These are phyloP conservation scores for Fraxinus sp. DNA, from an alignment of 305 asterid species.

Conservation along the genomic window DNA sequence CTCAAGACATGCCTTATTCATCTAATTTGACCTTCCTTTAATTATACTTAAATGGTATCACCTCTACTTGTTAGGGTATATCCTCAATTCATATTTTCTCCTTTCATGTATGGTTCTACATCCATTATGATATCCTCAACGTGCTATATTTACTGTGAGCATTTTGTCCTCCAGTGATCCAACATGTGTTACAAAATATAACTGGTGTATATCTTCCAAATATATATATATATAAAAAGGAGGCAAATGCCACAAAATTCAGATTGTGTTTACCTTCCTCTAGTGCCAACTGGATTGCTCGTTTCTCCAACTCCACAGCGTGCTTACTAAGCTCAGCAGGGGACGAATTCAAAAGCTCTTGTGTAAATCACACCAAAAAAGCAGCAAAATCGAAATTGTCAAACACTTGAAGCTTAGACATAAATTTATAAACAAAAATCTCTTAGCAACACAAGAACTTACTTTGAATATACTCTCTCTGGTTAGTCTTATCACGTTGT, in stretches of 20 bases:
- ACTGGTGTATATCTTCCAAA: not conserved
- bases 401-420: slow-evolving; percentile 20
- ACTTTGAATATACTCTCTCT: slow-evolving; percentile 57
- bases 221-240: not conserved
- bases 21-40: not conserved
- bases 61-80: not conserved
- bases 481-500: slow-evolving; percentile 62
- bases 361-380: slow-evolving; percentile 30
- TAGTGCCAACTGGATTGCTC: slow-evolving; percentile 60
- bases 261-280: slow-evolving; percentile 62
- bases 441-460: slow-evolving; percentile 40
- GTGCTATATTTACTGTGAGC: not conserved
- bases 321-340: slow-evolving; percentile 74
- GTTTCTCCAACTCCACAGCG: slow-evolving; percentile 78
- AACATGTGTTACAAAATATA: not conserved
- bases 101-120: not conserved
- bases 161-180: not conserved
- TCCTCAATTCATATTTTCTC: not conserved
- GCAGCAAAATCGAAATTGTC: slow-evolving; percentile 2
- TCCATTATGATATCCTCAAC: not conserved
- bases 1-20: not conserved
- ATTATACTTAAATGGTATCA: not conserved
- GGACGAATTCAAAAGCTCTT: slow-evolving; percentile 64
- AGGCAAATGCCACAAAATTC: not conserved
- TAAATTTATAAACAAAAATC: not conserved